Conservation (phyloP, 1,139 yeast species). For the Candida gigantensis region DNA sequence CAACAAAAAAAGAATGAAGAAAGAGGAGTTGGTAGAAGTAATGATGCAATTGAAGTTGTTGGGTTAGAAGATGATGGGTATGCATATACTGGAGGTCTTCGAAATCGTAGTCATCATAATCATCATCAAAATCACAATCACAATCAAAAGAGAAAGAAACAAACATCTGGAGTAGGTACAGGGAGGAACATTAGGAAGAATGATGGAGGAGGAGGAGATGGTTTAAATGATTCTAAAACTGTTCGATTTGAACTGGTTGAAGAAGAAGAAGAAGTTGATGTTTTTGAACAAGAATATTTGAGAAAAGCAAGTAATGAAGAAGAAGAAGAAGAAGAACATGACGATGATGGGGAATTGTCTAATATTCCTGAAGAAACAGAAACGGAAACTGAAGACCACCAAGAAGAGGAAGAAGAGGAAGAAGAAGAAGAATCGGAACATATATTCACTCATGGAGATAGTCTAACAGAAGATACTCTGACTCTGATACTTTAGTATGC, state of each 20-base stretch:
- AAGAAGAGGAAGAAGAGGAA: slow-evolving; percentile 13
- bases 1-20: slow-evolving; percentile 1
- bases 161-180: not conserved
- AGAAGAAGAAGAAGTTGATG: no score
- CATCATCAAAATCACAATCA: not conserved
- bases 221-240: no score
- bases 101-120: slow-evolving; percentile 10
- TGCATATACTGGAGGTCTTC: slow-evolving; percentile 12
- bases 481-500: not conserved
- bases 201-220: not conserved
- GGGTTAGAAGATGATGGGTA: slow-evolving; percentile 21
- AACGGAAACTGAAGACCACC: not conserved
- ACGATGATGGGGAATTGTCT: slow-evolving; percentile 6
- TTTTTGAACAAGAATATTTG: not conserved
- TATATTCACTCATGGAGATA: slow-evolving; percentile 9
- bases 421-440: slow-evolving; percentile 13
- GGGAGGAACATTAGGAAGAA: no score
- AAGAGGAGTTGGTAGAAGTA: not conserved
- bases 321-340: not conserved
- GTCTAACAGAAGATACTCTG: slow-evolving; percentile 10
- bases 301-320: not conserved
- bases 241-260: no score
- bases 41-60: slow-evolving; percentile 3
- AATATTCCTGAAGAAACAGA: slow-evolving; percentile 17
- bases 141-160: not conserved